Evolutionary conservation across 2,329 filamentous ascomycete species (phyloP).

Genomic region (Aaosphaeria arxii): DNA sequence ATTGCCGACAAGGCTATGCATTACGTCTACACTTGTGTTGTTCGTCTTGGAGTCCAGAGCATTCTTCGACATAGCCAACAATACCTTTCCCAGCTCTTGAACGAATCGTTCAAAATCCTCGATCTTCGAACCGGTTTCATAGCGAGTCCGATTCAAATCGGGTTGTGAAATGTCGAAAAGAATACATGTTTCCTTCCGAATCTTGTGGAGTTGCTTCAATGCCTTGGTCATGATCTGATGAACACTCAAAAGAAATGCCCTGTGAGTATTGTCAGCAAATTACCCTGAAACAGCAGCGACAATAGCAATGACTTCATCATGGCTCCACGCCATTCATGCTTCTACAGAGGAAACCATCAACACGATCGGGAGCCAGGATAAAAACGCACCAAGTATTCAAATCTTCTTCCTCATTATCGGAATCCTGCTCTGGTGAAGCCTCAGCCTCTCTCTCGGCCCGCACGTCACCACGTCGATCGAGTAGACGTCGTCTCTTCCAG

Average conservation of each 20-base stretch:
- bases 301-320: too few relatives aligned
- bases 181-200: neutral
- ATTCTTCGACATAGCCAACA: neutral
- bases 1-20: neutral
- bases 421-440: too few relatives aligned
- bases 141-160: too few relatives aligned
- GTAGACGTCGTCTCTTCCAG: neutral
- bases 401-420: neutral
- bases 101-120: neutral
- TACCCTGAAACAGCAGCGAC: too few relatives aligned
- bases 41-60: neutral
- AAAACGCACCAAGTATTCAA: neutral
- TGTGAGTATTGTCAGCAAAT: neutral
- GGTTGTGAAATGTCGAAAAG: neutral
- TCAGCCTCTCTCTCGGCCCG: neutral
- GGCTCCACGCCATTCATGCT: too few relatives aligned
- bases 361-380: neutral
- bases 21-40: neutral
- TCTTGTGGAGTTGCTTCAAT: neutral
- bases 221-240: neutral
- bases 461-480: neutral
- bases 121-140: too few relatives aligned
- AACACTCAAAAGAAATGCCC: neutral
- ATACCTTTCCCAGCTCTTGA: neutral
- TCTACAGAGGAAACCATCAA: neutral